A percentile compares a stretch with the other conserved stretches of the same genome.
These are phyloP conservation scores for Aspergillus tubingensis DNA, from an alignment of 2,329 filamentous ascomycete genomes.

Conservation along the genomic window DNA sequence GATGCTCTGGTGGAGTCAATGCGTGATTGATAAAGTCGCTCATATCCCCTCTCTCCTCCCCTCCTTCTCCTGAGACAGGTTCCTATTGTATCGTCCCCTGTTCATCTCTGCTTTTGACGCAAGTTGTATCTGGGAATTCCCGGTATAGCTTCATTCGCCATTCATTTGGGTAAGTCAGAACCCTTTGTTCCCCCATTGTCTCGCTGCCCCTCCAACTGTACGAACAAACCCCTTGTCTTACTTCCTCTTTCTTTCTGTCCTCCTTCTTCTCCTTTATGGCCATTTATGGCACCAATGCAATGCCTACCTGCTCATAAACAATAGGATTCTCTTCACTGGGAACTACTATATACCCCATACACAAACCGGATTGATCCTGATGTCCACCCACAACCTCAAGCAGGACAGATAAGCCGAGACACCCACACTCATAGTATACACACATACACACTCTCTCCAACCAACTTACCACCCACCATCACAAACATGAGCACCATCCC, in stretches of 20 bases:
- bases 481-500: conserved; percentile 24
- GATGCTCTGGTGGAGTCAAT: neutral
- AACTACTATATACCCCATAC: neutral
- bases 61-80: neutral
- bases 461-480: too few relatives aligned
- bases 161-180: neutral
- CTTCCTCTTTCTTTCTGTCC: too few relatives aligned
- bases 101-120: neutral
- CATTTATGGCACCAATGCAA: neutral
- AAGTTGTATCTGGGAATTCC: neutral
- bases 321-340: neutral
- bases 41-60: neutral
- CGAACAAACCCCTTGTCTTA: neutral
- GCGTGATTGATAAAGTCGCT: neutral
- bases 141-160: neutral
- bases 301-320: neutral
- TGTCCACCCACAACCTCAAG: neutral
- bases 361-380: neutral
- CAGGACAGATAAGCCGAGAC: neutral
- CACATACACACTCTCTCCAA: neutral
- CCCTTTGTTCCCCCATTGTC: neutral
- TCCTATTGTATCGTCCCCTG: neutral
- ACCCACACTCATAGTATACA: neutral
- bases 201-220: neutral
- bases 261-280: neutral